Conservation (phyloP, 805 yeast genomes). For the Cyberlindnera americana region DNA sequence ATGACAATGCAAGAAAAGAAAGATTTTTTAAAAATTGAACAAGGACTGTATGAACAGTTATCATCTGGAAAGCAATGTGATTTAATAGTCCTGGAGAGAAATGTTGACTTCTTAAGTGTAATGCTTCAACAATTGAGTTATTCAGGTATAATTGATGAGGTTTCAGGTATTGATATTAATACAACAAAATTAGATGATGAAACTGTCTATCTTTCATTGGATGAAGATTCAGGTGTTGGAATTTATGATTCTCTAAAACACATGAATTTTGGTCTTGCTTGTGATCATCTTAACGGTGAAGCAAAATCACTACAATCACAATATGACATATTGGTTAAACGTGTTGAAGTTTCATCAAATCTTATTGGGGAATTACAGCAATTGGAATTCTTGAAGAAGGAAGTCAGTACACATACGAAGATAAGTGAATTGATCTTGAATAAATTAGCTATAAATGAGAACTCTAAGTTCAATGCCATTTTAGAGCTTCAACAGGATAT, state of each 20-base stretch:
- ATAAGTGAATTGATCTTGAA: conserved; percentile 64
- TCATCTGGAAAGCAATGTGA: conserved; percentile 51
- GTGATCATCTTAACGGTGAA: conserved; percentile 60
- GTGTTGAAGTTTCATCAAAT: conserved; percentile 39
- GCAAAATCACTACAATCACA: conserved; percentile 71
- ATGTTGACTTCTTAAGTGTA: conserved; percentile 69
- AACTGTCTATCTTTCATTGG: conserved; percentile 12
- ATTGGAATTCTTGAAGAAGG: conserved; percentile 63
- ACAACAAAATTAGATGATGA: conserved; percentile 28
- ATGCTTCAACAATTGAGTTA: conserved; percentile 76
- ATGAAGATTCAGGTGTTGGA: conserved; percentile 9
- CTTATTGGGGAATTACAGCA: conserved; percentile 69
- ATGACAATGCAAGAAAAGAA: conserved; percentile 36
- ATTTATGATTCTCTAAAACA: conserved; percentile 37
- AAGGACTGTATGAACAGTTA: conserved; percentile 36
- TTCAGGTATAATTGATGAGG: conserved; percentile 76
- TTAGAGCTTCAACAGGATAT: conserved; percentile 70
- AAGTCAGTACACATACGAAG: conserved; percentile 67
- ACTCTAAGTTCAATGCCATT: conserved; percentile 38
- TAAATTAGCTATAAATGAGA: conserved; percentile 23
- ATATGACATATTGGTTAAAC: conserved; percentile 43
- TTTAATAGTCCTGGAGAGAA: conserved; percentile 74
- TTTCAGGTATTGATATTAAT: conserved; percentile 48
- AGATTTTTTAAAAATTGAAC: conserved; percentile 19
- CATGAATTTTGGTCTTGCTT: conserved; percentile 77